A percentile compares a stretch with the other conserved stretches of the same genome.
These are phyloP conservation scores for Neurospora hispaniola DNA, from an alignment of 495 filamentous ascomycete species.

Conservation along the genomic window DNA sequence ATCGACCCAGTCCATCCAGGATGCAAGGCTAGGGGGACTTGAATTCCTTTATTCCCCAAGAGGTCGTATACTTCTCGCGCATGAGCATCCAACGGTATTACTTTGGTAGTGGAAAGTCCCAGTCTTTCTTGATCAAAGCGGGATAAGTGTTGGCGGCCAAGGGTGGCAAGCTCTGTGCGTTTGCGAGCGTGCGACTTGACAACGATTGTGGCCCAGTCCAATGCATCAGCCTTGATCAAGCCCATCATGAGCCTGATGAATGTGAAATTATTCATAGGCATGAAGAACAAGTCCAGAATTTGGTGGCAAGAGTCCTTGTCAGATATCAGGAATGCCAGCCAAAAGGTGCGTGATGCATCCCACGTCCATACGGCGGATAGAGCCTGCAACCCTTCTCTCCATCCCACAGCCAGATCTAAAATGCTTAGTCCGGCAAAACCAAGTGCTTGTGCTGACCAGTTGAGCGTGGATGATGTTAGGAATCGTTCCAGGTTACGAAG, in stretches of 20 bases:
- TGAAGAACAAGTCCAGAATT: neutral
- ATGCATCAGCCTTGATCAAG: neutral
- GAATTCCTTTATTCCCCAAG: accelerated
- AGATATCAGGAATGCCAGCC: neutral
- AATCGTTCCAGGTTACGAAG: neutral
- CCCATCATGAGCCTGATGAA: neutral
- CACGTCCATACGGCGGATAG: neutral
- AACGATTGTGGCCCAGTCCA: neutral
- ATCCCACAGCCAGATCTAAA: neutral
- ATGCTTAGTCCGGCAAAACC: neutral
- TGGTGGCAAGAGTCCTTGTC: neutral
- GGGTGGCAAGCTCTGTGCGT: neutral
- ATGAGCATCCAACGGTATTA: neutral
- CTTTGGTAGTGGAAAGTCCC: neutral
- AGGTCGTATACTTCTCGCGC: neutral
- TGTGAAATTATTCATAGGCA: neutral
- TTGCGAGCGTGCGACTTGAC: neutral
- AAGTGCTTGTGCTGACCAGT: neutral
- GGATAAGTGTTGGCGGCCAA: neutral
- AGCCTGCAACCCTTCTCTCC: neutral
- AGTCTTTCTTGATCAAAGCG: neutral
- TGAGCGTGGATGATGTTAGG: neutral
- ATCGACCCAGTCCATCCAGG: neutral
- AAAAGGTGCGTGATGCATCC: neutral
- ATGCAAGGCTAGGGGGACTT: neutral